Conservation (phyloP, 441 rosid genomes). For the Eutrema salsugineum region DNA sequence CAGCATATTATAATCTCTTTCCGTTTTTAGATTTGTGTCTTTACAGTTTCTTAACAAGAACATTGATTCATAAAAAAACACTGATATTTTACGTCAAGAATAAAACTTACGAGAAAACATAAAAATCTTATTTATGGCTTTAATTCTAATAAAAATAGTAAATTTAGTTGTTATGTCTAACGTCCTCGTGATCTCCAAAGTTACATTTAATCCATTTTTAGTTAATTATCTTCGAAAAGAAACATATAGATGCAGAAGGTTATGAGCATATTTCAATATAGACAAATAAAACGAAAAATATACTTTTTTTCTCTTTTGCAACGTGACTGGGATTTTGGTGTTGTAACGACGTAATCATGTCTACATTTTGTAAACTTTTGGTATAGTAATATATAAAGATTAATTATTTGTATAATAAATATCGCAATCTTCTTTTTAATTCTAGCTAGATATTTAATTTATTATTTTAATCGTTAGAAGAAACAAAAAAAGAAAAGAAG, state of each 20-base stretch:
- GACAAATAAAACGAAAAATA: not conserved
- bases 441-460: constrained; percentile 8
- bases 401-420: not conserved
- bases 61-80: not conserved
- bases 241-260: not conserved
- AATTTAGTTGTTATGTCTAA: not conserved
- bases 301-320: not conserved
- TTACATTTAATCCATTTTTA: constrained; percentile 7
- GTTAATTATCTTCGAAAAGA: constrained; percentile 4
- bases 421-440: not conserved
- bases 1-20: not conserved
- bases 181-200: constrained; percentile 21
- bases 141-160: too few species aligned
- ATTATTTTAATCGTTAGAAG: not conserved
- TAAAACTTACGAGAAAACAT: constrained; percentile 3
- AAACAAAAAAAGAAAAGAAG: not conserved
- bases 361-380: not conserved
- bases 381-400: not conserved
- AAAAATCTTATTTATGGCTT: not conserved
- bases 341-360: constrained; percentile 2
- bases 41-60: not conserved
- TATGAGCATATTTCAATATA: not conserved
- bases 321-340: not conserved
- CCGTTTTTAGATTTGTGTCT: not conserved
- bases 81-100: not conserved